Conservation (phyloP, 306 rosid genomes). For the Canavalia gladiata region DNA sequence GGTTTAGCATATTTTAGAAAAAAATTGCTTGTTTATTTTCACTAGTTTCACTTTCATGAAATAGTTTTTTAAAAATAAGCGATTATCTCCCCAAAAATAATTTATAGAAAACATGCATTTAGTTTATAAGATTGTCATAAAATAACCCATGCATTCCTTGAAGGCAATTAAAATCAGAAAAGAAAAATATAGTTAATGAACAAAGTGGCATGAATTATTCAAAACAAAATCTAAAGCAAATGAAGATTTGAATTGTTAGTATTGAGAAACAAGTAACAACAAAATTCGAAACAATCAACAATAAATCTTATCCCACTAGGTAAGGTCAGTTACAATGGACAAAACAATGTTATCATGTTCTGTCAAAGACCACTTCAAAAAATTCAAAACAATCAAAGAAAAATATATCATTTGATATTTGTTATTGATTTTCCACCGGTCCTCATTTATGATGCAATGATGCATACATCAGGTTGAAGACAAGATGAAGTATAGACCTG, state of each 20-base stretch:
- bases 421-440: neutral
- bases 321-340: neutral
- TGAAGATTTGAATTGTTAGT: neutral
- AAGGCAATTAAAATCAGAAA: neutral
- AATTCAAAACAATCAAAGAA: neutral
- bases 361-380: neutral
- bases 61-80: no score
- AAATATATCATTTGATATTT: neutral
- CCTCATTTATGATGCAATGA: neutral
- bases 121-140: no score
- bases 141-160: neutral
- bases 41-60: no score
- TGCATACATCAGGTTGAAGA: slow-evolving; percentile 37
- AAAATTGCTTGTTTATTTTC: no score
- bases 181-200: neutral
- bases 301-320: neutral
- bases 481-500: slow-evolving; percentile 32
- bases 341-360: neutral
- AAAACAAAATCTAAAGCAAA: neutral
- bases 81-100: no score
- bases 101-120: no score
- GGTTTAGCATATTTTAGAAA: no score
- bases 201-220: neutral
- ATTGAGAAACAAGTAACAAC: neutral
- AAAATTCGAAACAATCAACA: neutral